Evolutionary conservation across 1,284 basidiomycete species (phyloP).

Genomic region (Cutaneotrichosporon cyanovorans): DNA sequence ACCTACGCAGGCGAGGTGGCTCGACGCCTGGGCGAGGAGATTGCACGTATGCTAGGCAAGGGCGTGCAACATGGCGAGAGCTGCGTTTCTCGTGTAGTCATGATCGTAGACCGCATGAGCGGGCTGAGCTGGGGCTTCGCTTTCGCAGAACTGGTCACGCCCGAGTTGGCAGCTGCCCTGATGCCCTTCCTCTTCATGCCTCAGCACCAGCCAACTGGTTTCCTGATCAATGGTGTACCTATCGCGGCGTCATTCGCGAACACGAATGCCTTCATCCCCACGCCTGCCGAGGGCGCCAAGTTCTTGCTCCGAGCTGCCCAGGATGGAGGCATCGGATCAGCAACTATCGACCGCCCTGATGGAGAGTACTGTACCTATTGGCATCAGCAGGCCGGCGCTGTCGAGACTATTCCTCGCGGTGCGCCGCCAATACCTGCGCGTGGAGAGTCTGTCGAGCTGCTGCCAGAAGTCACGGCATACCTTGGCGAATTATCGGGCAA

Average conservation of each 20-base stretch:
- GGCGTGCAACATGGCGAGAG: constrained; percentile 66
- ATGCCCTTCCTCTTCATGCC: constrained; percentile 73
- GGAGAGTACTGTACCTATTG: constrained; percentile 37
- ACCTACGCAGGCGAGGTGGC: constrained; percentile 56
- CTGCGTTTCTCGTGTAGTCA: constrained; percentile 73
- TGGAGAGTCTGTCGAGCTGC: constrained; percentile 3
- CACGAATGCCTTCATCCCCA: constrained; percentile 71
- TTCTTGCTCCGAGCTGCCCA: constrained; percentile 25
- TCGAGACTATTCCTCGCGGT: constrained; percentile 23
- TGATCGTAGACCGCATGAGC: constrained; percentile 76
- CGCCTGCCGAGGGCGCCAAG: constrained; percentile 50
- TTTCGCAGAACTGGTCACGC: constrained; percentile 80
- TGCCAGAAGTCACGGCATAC: constrained; percentile 22
- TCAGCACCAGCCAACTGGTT: constrained; percentile 73
- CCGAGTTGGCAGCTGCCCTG: constrained; percentile 60
- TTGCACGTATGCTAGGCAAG: constrained; percentile 53
- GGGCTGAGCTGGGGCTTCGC: constrained; percentile 81
- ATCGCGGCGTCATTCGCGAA: constrained; percentile 84
- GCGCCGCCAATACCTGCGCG: constrained; percentile 14
- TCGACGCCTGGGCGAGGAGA: constrained; percentile 56
- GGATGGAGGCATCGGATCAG: constrained; percentile 34
- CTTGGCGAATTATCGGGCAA: constrained; percentile 31
- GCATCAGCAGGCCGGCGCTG: constrained; percentile 32
- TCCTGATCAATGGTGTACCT: constrained; percentile 73
- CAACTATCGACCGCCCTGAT: constrained; percentile 54